Base-by-base conservation (phyloP, 495 filamentous ascomycete genomes). In the Amphirosellinia nigrospora region DNA sequence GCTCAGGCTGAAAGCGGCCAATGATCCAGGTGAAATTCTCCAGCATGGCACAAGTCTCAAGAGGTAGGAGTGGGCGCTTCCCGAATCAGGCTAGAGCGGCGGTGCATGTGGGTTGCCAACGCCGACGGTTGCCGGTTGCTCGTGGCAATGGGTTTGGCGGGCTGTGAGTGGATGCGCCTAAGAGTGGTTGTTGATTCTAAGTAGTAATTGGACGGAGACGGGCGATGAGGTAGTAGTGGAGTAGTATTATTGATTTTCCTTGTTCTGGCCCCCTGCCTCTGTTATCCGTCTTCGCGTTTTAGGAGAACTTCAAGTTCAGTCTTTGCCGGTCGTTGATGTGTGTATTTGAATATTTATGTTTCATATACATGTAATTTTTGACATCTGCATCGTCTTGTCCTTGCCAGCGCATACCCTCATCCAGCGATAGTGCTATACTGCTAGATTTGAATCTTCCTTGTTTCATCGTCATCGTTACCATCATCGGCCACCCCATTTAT, bases 101-200 rank as follows among this genome's bases (percentile, higher is more conserved):
- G 48, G 23, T 10, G 48, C 21, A 52, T 52, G 48, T 52, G 26
- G 41, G 66, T 28, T 67, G 5, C 45, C 56, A 36, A 58, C 43
- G 19, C 21, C 16, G 16, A n/a, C 32, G 36, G 8, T n/a, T 38
- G 28, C 38, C 38, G 52, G 69, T 71, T 71, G 62, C 69, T 71
- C 69, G 53, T 65, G 69, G 69, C 62, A 66, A 71, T 71, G 62
- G n/a, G 38, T 19, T 19, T 48, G 6, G 41, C 32, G 41, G 41
- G 61, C 43, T 39, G 30, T 66, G 69, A 71, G 41, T 71, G 69
- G 69, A 43, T 61, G 32, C 34, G 5, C 19, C 32, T 10, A n/a
- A 58, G 30, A 19, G 23, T 43, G 50, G 34, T 64, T 70, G 60
- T 70, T 70, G 59, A 56, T 70, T n/a, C n/a, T n/a, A n/a, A n/a